Evolutionary conservation across 1,284 basidiomycete genomes (phyloP), one percentile per base, ranked within the genome.

Genomic region (Phenoliferia sp.): DNA sequence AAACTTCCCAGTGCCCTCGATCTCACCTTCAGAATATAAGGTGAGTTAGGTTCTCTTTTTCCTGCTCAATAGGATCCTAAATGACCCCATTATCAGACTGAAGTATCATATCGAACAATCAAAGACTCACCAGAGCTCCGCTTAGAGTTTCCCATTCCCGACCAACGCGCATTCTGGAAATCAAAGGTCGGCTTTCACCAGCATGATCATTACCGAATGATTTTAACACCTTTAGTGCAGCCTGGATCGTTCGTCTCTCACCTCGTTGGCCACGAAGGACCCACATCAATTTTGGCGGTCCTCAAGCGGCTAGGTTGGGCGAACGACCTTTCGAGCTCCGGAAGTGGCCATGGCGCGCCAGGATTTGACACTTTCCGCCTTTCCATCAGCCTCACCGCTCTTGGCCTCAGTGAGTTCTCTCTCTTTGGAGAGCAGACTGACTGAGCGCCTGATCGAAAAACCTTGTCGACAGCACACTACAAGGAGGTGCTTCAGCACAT

Each of bases 211-310:
- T n/a, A 6, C 28, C 28, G 6, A 3, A 6, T 29, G 7, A 0
- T n/a, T 31, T 39, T 15, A 5, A 5, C 28, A 28, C 29, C 2
- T 12, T 32, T 50, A 26, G 44, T 34, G 10, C 52, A 84, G 82
- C 95, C 95, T 3, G 86, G 84, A 1, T 81, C 85, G 71, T 90
- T 92, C 77, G 76, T 98, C 28, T 84, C 87, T 3, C 92, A 96
- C 79, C 88, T 96, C 76, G 81, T 97, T 59, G 96, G 96, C 0
- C 95, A 99, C 78, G 96, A 99, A 81, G 96, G 96, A 4, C 87
- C 90, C 50, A 96, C 96, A 1, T 97, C 94, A 0, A 82, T 98
- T 52, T 85, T 94, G 73, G 92, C 92, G 1, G 92, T 94, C 79
- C 83, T 99, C 69, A 99, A 98, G 82, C 83, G 85, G 73, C 89